Conservation (phyloP, 1,284 basidiomycete species). For the Leccinum cinnamomeum region DNA sequence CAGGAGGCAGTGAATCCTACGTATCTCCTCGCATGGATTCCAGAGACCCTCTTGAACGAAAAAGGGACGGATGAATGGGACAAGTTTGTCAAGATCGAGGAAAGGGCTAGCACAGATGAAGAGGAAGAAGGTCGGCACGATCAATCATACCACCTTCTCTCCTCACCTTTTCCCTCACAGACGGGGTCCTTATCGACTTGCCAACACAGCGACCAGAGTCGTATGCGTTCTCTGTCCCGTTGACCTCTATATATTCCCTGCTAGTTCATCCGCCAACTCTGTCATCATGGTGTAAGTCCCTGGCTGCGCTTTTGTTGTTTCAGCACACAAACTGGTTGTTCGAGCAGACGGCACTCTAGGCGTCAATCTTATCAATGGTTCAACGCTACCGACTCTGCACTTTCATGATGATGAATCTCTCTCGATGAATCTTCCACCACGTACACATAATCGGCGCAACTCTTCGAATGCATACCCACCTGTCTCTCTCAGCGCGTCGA, state of each 20-base stretch:
- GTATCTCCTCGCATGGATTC: conserved; percentile 84
- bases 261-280: conserved; percentile 82
- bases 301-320: conserved; percentile 4
- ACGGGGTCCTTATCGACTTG: conserved; percentile 76
- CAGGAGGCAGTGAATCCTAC: conserved; percentile 73
- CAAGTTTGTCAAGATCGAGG: conserved; percentile 82
- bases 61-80: conserved; percentile 78
- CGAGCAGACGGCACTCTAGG: conserved; percentile 70
- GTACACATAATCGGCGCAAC: conserved; percentile 26
- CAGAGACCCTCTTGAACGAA: conserved; percentile 75
- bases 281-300: conserved; percentile 81
- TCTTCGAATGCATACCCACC: conserved; percentile 61
- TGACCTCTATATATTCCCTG: conserved; percentile 89
- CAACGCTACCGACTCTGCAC: conserved; percentile 87
- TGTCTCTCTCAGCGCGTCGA: conserved; percentile 41
- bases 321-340: conserved; percentile 1
- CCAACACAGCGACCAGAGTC: conserved; percentile 78
- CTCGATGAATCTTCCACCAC: conserved; percentile 63
- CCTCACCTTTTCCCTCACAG: conserved; percentile 38
- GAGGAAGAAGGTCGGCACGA: conserved; percentile 66
- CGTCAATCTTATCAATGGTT: conserved; percentile 85
- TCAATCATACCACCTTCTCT: neutral
- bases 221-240: conserved; percentile 92
- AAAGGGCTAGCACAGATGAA: conserved; percentile 54
- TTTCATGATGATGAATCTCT: conserved; percentile 97